These are phyloP conservation scores for Chaetomium tenue DNA, from an alignment of 495 filamentous ascomycete genomes.

Conservation along the genomic window DNA sequence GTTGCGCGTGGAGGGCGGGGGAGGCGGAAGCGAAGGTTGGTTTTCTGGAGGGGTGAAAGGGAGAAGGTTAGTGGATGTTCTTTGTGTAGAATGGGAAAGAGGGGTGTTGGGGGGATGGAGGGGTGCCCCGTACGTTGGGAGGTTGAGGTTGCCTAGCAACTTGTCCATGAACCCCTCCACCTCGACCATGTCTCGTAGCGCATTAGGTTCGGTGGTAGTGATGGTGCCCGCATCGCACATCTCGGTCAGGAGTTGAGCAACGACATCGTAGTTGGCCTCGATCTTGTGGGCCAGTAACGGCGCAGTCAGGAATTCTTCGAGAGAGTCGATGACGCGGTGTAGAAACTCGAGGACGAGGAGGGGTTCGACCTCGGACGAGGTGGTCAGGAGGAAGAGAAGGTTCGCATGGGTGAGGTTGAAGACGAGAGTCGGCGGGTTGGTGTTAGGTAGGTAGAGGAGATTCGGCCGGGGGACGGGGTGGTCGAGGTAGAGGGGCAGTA, in stretches of 20 bases:
- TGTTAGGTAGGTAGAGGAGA: conserved; percentile 76
- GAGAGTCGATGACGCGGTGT: conserved; percentile 83
- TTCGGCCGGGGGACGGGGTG: conserved; percentile 81
- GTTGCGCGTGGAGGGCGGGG: conserved; percentile 20
- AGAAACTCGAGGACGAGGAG: conserved; percentile 96
- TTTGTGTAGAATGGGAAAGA: not conserved
- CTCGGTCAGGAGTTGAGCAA: conserved; percentile 88
- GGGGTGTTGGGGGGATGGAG: too few species aligned
- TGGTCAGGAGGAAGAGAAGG: conserved; percentile 80
- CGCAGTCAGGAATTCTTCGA: conserved; percentile 94
- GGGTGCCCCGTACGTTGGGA: conserved; percentile 60
- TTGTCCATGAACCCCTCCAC: conserved; percentile 87
- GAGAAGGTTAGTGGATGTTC: not conserved
- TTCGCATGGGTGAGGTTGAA: conserved; percentile 85
- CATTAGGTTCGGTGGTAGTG: conserved; percentile 89
- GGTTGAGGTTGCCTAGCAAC: conserved; percentile 79
- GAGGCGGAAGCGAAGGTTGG: conserved; percentile 21
- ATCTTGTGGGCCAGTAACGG: conserved; percentile 83
- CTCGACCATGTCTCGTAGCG: conserved; percentile 85
- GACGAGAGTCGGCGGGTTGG: conserved; percentile 81
- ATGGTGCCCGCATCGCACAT: conserved; percentile 95
- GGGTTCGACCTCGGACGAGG: conserved; percentile 80
- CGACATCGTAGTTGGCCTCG: conserved; percentile 86
- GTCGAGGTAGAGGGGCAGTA: conserved; percentile 84
- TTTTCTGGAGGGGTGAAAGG: conserved; percentile 17